Base-by-base conservation (phyloP, 1,284 basidiomycete genomes). In the Phylloboletellus chloephorus region DNA sequence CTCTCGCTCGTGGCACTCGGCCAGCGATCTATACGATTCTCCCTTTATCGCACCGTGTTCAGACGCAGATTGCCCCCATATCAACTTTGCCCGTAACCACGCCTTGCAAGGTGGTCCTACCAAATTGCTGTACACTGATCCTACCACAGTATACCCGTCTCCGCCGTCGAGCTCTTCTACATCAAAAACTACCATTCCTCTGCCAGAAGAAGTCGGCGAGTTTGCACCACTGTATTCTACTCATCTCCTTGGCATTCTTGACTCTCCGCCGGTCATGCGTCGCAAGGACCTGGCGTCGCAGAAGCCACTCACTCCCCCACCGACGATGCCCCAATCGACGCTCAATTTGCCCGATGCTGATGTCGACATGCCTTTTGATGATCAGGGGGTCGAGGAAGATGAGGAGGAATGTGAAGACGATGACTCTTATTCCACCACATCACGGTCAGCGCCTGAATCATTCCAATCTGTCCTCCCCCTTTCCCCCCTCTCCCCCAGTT, bases 271-370 rank as follows among this genome's bases (percentile, higher is more conserved):
- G 2, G 46, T 59, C 49, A 60, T 63, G 52, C 55, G 58, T 15
- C 59, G 56, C 31, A 50, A 54, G 47, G 57, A 60, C 31, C 41
- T 60, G 36, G 43, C 45, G 20, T 54, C 44, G 23, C 53, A 60
- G 28, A 53, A 52, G 34, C 71, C 61, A 3, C 60, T 63, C 29
- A 71, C 69, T 33, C 69, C 69, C 34, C 71, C 71, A 20, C 61
- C 68, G 31, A 72, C 69, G 16, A 52, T 67, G 33, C 66, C 66
- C 13, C 62, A 61, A 21, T 40, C 56, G 33, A 66, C 65, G 2
- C 61, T 59, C 7, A 55, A 46, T 15, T 50, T 72, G 29, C 69
- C 69, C 4, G 64, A 63, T 38, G 38, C 44, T 9, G 56, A 60
- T 25, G 26, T 45, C 7, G 56, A 61, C 22, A 12, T 23, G 1